A percentile compares a stretch with the other conserved stretches of the same genome.
These are phyloP conservation scores for Annona cherimola DNA, from an alignment of 164 flowering plant genomes.

Conservation along the genomic window DNA sequence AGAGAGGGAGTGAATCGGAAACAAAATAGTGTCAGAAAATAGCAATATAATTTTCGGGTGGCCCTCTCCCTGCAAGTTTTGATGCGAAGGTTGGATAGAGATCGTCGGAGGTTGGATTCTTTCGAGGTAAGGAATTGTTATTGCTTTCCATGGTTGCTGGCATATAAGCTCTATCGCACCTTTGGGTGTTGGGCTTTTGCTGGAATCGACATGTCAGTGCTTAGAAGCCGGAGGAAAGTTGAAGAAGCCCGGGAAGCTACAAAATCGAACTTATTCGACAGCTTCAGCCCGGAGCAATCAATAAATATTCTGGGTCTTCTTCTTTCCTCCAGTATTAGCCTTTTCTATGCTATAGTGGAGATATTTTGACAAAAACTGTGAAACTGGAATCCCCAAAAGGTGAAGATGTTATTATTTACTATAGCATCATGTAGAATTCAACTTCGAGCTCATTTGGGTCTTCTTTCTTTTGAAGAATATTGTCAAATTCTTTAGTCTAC, in stretches of 20 bases:
- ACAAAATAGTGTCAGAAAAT: neutral
- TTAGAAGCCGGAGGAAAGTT: neutral
- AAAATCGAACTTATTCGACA: neutral
- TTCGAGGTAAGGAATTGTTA: neutral
- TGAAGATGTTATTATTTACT: neutral
- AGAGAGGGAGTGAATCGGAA: neutral
- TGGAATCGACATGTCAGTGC: neutral
- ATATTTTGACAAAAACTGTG: neutral
- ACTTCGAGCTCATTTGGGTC: neutral
- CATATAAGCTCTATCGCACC: neutral
- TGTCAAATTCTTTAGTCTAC: neutral
- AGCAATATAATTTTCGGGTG: neutral
- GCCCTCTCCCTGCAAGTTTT: neutral
- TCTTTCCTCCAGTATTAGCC: neutral
- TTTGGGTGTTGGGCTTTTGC: neutral
- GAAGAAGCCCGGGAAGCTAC: neutral
- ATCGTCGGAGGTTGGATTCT: neutral
- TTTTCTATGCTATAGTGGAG: neutral
- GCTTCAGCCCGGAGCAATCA: neutral
- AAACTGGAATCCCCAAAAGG: neutral
- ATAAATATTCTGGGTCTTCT: constrained; percentile 2
- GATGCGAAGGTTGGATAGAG: neutral
- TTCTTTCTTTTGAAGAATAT: neutral
- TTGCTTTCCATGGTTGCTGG: too few relatives aligned
- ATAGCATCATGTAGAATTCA: neutral